Base-by-base conservation (phyloP, 495 filamentous ascomycete genomes). In the Melanomma pulvis-pyrius region DNA sequence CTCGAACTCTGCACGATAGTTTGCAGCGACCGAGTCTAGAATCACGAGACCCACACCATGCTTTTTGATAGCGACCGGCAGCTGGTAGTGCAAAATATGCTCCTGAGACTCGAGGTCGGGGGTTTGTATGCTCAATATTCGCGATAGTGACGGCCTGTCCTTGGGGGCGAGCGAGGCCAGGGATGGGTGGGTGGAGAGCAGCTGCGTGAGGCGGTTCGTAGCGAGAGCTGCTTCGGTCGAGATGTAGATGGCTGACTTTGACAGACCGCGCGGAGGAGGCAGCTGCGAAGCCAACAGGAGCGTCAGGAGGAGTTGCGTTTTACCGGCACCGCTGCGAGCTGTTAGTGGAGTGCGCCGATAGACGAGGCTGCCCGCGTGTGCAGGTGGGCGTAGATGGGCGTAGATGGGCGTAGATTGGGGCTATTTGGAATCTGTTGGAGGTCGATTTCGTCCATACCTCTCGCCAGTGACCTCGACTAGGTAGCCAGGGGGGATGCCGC, bases 61-160 rank as follows among this genome's bases (percentile, higher is more conserved):
- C 17, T 88, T 83, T 64, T 82, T 71, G 7, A 97, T 84, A n/a
- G 90, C 87, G 11, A 96, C 87, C 21, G 94, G 93, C 1, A 97
- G 85, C 74, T 98, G 94, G 79, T 89, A 97, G 54, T 84, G 87
- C 11, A 97, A 79, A 73, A 98, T 97, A 77, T 98, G 94, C 61
- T 97, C 93, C 78, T 98, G 94, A 3, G 89, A 86, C 75, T 98
- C 96, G 56, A 98, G 85, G 76, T 98, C 93, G 39, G 88, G 89
- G n/a, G 91, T 93, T 58, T 87, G 84, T 74, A 96, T 90, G 71
- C 87, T 89, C 68, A 91, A 81, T 74, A 97, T 85, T 61, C 80
- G 79, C 72, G 75, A 81, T 5, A 96, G 81, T 0, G 90, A 89
- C 3, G 90, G 90, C 51, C 80, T 78, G 24, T 81, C 64, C 47